Evolutionary conservation across 1,139 yeast genomes (phyloP), one percentile per base, ranked within the genome.

Genomic region (Blastobotrys elegans): DNA sequence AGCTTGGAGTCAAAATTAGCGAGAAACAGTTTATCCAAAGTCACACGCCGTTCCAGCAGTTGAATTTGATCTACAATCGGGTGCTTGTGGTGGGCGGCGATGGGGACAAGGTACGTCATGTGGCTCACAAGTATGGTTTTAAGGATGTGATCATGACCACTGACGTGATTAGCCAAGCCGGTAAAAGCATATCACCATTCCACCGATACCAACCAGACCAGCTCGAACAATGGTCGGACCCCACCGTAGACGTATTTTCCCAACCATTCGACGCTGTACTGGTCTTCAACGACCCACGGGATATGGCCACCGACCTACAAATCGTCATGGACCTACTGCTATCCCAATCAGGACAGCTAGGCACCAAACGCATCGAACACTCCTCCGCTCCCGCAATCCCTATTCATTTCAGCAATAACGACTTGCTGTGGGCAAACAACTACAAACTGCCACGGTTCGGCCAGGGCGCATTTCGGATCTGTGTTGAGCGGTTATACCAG

Each of bases 271-370:
- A 88, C 56, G 94, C 94, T 0, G 73, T 92, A 1, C 69, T 92
- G 54, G 90, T 89, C 38, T 89, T 90, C 66, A 88, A 87, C 63
- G 98, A 92, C 65, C 88, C 97, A 1, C 73, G 95, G 49, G 97
- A 92, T 62, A 76, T 89, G 82, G 90, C 88, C 1, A 77, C 92
- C 1, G 97, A 90, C 64, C 58, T 82, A 14, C 97, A 90, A 69
- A 73, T 90, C 22, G 79, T 87, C 3, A 64, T 78, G 50, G 97
- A 92, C 62, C 59, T 87, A 43, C 69, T 89, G 51, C 77, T 80
- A 52, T 82, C 92, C 10, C 70, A 79, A 8, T 58, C 66, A 43
- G 96, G 96, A 0, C 53, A 65, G 41, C 62, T 84, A 20, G 95
- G 95, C 30, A 87, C 96, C 1, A 61, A 69, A 34, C 68, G 87